Evolutionary conservation across 1,284 basidiomycete species (phyloP), one percentile per base, ranked within the genome.

Genomic region (Sporisorium exsertum): DNA sequence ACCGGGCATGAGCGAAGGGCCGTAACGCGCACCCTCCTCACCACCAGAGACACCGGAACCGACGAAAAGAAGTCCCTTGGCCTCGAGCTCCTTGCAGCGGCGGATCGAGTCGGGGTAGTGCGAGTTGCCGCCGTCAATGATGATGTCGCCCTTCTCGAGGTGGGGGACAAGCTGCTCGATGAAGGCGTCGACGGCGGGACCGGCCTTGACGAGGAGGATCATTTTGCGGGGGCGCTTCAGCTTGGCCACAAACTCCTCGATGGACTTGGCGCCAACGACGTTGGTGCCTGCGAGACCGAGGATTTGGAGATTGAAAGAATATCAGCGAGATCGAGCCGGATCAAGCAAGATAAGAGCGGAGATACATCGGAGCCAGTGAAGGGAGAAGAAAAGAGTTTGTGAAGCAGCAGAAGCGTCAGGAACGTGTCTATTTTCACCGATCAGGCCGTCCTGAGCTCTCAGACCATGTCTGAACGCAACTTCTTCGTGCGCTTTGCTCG

Each of bases 51-150:
- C 97, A 90, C 97, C 97, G 75, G 94, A 96, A 79, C 97, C 97
- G 82, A 99, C 96, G 83, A 96, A 99, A 82, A 97, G 91, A 81
- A 98, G 88, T 59, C 95, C 95, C 89, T 98, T 95, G 69, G 90
- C 86, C 88, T 98, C 95, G 82, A 99, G 92, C 86, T 95, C 94
- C 87, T 94, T 88, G 86, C 91, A 90, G 85, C 97, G 94, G 84
- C 97, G 94, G 88, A 95, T 96, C 59, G 94, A 93, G 87, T 99
- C 97, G 76, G 97, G 96, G 89, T 94, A 99, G 89, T 99, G 95
- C 64, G 95, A 98, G 89, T 99, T 99, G 85, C 97, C 96, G 84
- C 97, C 97, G 87, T 99, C 97, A 83, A 99, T 98, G 89, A 99
- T 91, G 89, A 99, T 98, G 88, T 98, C 89, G 67, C 89, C 89